A percentile compares a stretch with the other conserved stretches of the same genome.
phyloP scores from a whole-genome alignment of 2,329 filamentous ascomycete species.

The Sclerotinia glacialis region DNA sequence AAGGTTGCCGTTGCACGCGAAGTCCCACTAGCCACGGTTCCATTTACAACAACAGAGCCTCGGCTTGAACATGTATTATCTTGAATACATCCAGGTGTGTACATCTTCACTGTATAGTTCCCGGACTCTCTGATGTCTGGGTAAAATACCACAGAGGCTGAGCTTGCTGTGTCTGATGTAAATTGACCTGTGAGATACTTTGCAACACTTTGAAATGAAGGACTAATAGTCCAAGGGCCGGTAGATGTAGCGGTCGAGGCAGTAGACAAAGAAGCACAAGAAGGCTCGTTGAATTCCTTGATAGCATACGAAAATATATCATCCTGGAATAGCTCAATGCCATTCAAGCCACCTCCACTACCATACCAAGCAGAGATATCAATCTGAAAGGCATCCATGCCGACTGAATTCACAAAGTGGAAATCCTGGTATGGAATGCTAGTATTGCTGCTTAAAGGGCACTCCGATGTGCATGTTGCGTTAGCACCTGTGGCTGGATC shows the following conservation, averaged over 20 bases:
- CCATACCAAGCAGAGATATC: conserved; percentile 89
- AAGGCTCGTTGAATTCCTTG: conserved; percentile 82
- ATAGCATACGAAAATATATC: conserved; percentile 84
- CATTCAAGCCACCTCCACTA: conserved; percentile 75
- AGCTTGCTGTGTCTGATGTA: conserved; percentile 44
- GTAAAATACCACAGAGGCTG: conserved; percentile 70
- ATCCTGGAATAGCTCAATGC: conserved; percentile 83
- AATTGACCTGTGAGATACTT: conserved; percentile 73
- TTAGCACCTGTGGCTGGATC: conserved; percentile 69
- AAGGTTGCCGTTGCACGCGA: conserved; percentile 48
- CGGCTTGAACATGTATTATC: conserved; percentile 74
- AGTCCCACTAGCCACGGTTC: conserved; percentile 57
- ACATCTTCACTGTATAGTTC: conserved; percentile 87
- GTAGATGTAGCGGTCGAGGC: conserved; percentile 66
- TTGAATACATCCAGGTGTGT: conserved; percentile 84
- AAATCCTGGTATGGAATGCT: conserved; percentile 79
- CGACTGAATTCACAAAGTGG: conserved; percentile 79
- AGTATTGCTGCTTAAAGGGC: conserved; percentile 73
- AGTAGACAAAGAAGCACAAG: conserved; percentile 64
- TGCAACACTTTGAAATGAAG: conserved; percentile 67
- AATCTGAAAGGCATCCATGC: conserved; percentile 83
- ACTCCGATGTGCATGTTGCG: conserved; percentile 73
- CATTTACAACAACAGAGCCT: conserved; percentile 80
- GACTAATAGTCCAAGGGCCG: conserved; percentile 70
- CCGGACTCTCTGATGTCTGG: conserved; percentile 86